A percentile compares a stretch with the other conserved stretches of the same genome.
Evolutionary conservation across 2,329 filamentous ascomycete species (phyloP).

Genomic region (Nakataea oryzae): DNA sequence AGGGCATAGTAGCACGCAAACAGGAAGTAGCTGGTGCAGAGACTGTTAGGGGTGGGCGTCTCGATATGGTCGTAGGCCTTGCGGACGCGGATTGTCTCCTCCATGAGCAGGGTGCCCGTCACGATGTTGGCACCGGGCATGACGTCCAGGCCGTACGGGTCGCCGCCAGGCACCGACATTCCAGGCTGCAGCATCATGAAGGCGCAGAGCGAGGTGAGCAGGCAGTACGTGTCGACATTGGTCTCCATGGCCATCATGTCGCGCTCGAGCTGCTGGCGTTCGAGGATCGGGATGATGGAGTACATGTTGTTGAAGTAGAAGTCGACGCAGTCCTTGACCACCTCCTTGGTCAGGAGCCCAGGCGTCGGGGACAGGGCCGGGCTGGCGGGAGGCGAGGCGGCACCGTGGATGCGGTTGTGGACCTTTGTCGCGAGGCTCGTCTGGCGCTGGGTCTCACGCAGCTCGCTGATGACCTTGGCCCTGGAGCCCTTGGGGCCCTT

Average conservation of each 20-base stretch:
- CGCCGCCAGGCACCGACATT: constrained; percentile 47
- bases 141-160: constrained; percentile 45
- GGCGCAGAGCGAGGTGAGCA: constrained; percentile 53
- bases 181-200: constrained; percentile 62
- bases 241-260: constrained; percentile 51
- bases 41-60: constrained; percentile 40
- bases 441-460: constrained; percentile 58
- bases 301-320: constrained; percentile 64
- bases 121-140: constrained; percentile 50
- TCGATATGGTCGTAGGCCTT: constrained; percentile 53
- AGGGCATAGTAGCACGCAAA: constrained; percentile 63
- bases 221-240: constrained; percentile 52
- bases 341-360: constrained; percentile 48
- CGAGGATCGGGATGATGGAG: constrained; percentile 50
- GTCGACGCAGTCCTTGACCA: constrained; percentile 55
- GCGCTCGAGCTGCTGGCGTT: constrained; percentile 46
- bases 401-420: constrained; percentile 48
- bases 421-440: constrained; percentile 53
- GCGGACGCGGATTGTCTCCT: constrained; percentile 55
- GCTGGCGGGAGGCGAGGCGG: constrained; percentile 35
- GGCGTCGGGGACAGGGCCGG: constrained; percentile 42
- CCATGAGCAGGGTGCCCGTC: constrained; percentile 55
- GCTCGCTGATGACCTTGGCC: constrained; percentile 65
- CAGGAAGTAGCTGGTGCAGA: constrained; percentile 71
- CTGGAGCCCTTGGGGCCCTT: constrained; percentile 66